Evolutionary conservation across 805 yeast genomes (phyloP), one percentile per base, ranked within the genome.

Genomic region (Yarrowia keelungensis): DNA sequence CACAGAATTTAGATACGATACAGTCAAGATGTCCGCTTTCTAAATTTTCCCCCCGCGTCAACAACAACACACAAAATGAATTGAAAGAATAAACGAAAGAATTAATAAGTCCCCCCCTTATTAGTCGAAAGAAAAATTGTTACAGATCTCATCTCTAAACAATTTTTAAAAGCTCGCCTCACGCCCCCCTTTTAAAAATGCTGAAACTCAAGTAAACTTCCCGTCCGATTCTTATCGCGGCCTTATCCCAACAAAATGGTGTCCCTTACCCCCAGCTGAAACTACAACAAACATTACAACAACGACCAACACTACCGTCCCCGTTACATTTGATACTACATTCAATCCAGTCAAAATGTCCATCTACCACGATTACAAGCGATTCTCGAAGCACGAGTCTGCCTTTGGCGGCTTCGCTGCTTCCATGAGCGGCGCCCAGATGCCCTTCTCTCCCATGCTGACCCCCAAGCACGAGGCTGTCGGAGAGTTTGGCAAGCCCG

Each of bases 381-480:
- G 59, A 26, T 65, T 53, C 70, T 67, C 74, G 50, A 71, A 72
- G 68, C 72, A 74, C 73, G 74, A 73, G 69, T 67, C 71, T 16
- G 76, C 72, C 67, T 74, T 74, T 56, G 75, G 73, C 71, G 73
- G 74, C 72, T 74, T 36, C 47, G 67, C 56, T 8, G 67, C 67
- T 49, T 47, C 67, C 38, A 47, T 47, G 45, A 39, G 56, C 56
- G 54, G 35, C 67, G 4, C 56, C 32, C 56, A 39, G 67, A 39
- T 45, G 42, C 51, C 54, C 66, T 43, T 66, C 54, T 67, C 69
- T 39, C 69, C 69, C 54, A 56, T 54, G 47, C 68, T 67, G 56
- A 67, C 69, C 49, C 69, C 69, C 53, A 62, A 67, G 46, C 67
- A 61, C 39, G 69, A 67, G 49, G 56, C 53, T 43, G 46, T 41